Base-by-base conservation (phyloP, 2,329 filamentous ascomycete genomes). In the Monosporascus sp. region DNA sequence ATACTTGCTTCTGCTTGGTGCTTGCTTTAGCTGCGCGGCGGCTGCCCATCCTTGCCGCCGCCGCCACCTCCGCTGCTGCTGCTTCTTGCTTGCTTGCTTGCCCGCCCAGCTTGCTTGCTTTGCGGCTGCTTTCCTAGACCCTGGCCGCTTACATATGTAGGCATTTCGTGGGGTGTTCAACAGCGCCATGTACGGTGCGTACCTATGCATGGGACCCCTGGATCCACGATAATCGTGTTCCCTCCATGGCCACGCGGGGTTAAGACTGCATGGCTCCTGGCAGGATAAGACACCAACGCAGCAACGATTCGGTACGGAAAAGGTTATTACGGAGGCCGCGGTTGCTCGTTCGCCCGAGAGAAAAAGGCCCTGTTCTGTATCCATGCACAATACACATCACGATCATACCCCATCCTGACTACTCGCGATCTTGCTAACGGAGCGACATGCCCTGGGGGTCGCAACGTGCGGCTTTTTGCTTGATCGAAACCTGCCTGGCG, bases 1-100 rank as follows among this genome's bases (percentile, higher is more conserved):
- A 73, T 72, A 72, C 68, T 67, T 73, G 71, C 69, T 67, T 72
- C 65, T 65, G 62, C 61, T 64, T 62, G 53, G 56, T 60, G 59
- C 58, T 62, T 60, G 58, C 55, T 47, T 53, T 54, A 53, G 55
- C 60, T 58, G 58, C 60, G 57, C 55, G 54, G 58, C 57, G 59
- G 58, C 54, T 57, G 60, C 59, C 43, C 38, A 20, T 20, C 43
- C 24, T 46, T 17, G 25, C 25, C 20, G 43, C 43, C 24, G 43
- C 43, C 24, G 43, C 43, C 43, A 24, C 43, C 43, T 17, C 24
- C 22, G 41, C 41, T 14, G 20, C 20, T 11, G 41, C 41, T 20
- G 14, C 41, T 25, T 9, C 41, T 27, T 46, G 43, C 43, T 46
- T 46, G 43, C 43, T 46, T 46, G 27, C 9, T 31, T 14, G 41